Conservation (phyloP, 2,329 filamentous ascomycete species). For the Capronia coronata region DNA sequence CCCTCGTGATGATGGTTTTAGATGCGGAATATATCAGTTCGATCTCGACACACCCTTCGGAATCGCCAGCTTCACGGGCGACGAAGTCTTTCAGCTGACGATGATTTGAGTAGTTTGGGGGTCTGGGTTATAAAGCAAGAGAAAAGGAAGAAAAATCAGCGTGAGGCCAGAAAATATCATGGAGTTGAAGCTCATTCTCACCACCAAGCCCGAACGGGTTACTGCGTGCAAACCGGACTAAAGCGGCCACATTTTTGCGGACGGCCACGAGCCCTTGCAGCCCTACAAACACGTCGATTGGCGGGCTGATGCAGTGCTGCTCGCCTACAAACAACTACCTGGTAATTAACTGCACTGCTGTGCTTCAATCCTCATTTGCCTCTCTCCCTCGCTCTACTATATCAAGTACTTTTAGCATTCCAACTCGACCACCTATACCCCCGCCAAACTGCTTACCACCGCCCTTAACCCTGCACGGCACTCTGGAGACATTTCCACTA, state of each 20-base stretch:
- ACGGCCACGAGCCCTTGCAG: background rate
- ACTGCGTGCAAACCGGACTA: background rate
- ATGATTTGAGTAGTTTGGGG: conserved; percentile 65
- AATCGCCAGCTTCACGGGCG: conserved; percentile 60
- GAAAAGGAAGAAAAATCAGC: conserved; percentile 39
- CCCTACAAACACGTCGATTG: background rate
- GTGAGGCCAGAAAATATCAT: conserved; percentile 20
- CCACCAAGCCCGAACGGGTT: background rate
- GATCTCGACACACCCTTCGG: conserved; percentile 66
- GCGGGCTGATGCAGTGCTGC: background rate
- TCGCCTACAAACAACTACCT: background rate
- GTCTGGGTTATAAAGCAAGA: conserved; percentile 46
- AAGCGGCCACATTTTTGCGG: conserved; percentile 1
- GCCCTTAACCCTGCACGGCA: background rate
- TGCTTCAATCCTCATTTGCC: conserved; percentile 4
- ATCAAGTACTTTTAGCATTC: background rate
- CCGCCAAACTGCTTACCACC: background rate
- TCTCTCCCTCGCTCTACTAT: background rate
- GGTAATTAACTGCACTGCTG: too few species aligned
- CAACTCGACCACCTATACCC: background rate
- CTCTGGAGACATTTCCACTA: background rate
- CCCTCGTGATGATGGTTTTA: conserved; percentile 81
- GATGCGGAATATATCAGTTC: conserved; percentile 51
- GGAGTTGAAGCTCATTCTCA: conserved; percentile 5
- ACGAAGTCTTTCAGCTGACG: conserved; percentile 49